phyloP scores from a whole-genome alignment of 2,329 filamentous ascomycete species.

The Allantophomopsis lycopodina region DNA sequence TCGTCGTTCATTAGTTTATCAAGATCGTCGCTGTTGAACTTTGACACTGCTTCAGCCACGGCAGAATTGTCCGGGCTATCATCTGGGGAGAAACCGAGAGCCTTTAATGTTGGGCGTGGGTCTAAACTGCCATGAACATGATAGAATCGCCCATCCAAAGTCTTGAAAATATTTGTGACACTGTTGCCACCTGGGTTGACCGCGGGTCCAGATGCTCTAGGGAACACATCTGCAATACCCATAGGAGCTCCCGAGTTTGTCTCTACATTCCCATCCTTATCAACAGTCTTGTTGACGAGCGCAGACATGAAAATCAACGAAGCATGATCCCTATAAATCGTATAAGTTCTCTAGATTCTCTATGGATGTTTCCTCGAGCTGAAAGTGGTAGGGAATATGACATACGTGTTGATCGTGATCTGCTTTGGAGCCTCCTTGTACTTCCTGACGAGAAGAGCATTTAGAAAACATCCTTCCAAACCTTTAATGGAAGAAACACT shows the following conservation, averaged over 20 bases:
- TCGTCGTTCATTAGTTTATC: conserved; percentile 3
- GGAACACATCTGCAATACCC: too few relatives aligned
- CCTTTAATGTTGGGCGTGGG: conserved; percentile 24
- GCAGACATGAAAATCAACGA: conserved; percentile 18
- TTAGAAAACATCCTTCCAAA: conserved; percentile 30
- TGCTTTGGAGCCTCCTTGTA: conserved; percentile 25
- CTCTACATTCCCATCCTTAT: conserved; percentile 1
- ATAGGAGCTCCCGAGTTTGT: background rate
- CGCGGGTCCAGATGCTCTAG: conserved; percentile 11
- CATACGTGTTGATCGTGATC: conserved; percentile 31
- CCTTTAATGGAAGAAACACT: conserved; percentile 34
- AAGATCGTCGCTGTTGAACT: conserved; percentile 4
- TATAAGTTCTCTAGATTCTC: too few relatives aligned
- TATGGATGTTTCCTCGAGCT: conserved; percentile 23
- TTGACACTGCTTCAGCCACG: conserved; percentile 13
- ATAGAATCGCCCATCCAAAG: conserved; percentile 29
- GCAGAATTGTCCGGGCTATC: conserved; percentile 10
- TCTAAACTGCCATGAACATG: conserved; percentile 33
- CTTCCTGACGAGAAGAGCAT: conserved; percentile 28
- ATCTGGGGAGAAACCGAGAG: conserved; percentile 19
- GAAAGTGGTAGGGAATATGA: conserved; percentile 14
- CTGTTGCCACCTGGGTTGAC: conserved; percentile 8
- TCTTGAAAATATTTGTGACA: conserved; percentile 30
- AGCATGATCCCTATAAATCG: conserved; percentile 16
- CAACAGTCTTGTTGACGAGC: conserved; percentile 1